phyloP scores from a whole-genome alignment of 1,284 basidiomycete species.

The Ustilago loliicola region DNA sequence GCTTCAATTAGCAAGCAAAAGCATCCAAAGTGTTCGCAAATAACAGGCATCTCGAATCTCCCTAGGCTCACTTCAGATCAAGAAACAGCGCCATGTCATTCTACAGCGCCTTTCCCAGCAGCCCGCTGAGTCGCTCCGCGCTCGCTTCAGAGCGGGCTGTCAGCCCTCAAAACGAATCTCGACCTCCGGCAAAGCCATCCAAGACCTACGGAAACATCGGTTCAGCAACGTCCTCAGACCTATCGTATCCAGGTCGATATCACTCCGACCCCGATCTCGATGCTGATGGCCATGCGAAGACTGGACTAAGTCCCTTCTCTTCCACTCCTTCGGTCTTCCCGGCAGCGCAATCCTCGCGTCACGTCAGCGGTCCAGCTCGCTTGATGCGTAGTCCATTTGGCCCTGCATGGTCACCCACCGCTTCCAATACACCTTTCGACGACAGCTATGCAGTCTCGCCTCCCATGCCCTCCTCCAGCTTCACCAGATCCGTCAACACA shows the following conservation, averaged over 20 bases:
- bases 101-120: slow-evolving; percentile 49
- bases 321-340: not conserved
- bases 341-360: slow-evolving; percentile 19
- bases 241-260: not conserved
- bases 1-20: not conserved
- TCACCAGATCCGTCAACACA: slow-evolving; percentile 27
- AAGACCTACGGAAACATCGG: slow-evolving; percentile 6
- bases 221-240: not conserved
- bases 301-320: not conserved
- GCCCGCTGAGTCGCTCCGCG: slow-evolving; percentile 51
- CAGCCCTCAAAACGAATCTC: not conserved
- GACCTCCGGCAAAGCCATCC: not conserved
- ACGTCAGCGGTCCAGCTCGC: slow-evolving; percentile 40
- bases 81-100: slow-evolving; percentile 28
- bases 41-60: not conserved
- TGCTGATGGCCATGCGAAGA: not conserved
- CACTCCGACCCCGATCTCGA: not conserved
- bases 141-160: slow-evolving; percentile 6
- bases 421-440: not conserved
- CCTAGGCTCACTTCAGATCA: no score
- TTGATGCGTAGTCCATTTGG: slow-evolving; percentile 29
- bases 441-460: slow-evolving; percentile 25
- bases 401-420: slow-evolving; percentile 18
- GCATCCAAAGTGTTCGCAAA: no score
- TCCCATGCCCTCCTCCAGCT: slow-evolving; percentile 28